Base-by-base conservation (phyloP, 2,329 filamentous ascomycete genomes). In the Botrytis paeoniae region DNA sequence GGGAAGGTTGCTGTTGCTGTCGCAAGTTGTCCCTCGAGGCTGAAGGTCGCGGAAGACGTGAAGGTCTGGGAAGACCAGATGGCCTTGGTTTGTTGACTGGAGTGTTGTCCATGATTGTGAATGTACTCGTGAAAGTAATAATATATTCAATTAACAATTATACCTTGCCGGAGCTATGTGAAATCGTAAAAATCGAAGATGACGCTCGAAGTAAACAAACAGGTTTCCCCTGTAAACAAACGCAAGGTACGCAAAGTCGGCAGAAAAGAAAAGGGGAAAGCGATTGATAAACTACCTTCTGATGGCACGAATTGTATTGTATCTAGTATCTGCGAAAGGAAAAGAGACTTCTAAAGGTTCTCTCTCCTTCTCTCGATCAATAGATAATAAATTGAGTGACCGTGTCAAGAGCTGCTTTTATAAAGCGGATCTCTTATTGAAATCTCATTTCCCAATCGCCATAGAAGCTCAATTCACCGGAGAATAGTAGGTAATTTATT, bases 31-130 rank as follows among this genome's bases (percentile, higher is more conserved):
- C 86, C 76, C 82, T 82, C 14, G 85, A 87, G 12, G 81, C 83
- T 68, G 85, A 82, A 25, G 85, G 81, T 69, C 84, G 84, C 71
- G 87, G 87, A 64, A 89, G 82, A 76, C 85, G 84, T 35, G 87
- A 89, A 61, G 84, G 83, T 62, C 87, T 83, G 73, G 87, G 87
- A 69, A 89, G 83, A 20, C 75, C 78, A 66, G 77, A 79, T 29
- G 78, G 78, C 51, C 74, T 75, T 41, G 75, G 65, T 16, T 63
- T 73, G 43, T 74, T 76, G 57, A 29, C 43, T 25, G 76, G 72
- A 60, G 77, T 75, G 54, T 76, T 78, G 69, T 81, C 80, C 80
- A 81, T 81, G 62, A 22, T 74, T 39, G 70, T 54, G 45, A 73
- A 54, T 61, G 57, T 62, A 57, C 18, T 71, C 20, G 62, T 59